These are phyloP conservation scores for Nicotiana obtusifolia DNA, from an alignment of 257 asterid species.

Conservation along the genomic window DNA sequence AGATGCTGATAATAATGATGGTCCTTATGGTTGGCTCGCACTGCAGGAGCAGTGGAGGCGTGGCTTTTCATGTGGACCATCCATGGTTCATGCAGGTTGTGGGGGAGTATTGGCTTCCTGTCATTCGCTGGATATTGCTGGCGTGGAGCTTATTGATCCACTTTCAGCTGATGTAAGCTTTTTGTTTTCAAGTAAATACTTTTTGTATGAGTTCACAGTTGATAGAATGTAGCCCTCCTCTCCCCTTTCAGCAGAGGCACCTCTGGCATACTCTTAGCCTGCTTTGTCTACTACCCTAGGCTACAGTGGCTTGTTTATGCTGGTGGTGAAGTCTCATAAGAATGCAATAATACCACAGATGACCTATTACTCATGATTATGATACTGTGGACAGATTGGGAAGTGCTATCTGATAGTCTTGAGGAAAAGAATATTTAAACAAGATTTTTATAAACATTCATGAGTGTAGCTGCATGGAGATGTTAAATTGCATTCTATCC, in stretches of 20 bases:
- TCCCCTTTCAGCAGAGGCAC: not conserved
- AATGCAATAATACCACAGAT: not conserved
- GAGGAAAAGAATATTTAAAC: not conserved
- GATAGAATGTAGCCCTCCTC: not conserved
- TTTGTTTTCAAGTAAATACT: not conserved
- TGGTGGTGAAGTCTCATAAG: not conserved
- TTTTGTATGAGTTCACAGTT: not conserved
- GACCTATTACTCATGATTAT: not conserved
- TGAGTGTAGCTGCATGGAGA: not conserved
- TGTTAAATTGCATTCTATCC: not conserved
- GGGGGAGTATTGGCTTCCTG: constrained; percentile 94
- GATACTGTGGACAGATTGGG: not conserved
- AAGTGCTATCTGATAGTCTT: not conserved
- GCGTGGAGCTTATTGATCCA: constrained; percentile 94
- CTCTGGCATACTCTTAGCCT: not conserved
- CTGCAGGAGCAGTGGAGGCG: constrained; percentile 98
- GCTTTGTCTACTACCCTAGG: not conserved
- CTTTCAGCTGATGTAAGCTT: constrained; percentile 81
- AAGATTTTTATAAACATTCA: not conserved
- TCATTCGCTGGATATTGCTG: constrained; percentile 95
- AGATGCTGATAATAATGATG: constrained; percentile 96
- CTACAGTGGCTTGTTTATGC: not conserved
- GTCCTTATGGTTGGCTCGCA: constrained; percentile 97
- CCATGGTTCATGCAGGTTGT: constrained; percentile 99
- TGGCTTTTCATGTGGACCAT: constrained; percentile 96